A percentile compares a stretch with the other conserved stretches of the same genome.
Evolutionary conservation across 352 stramenopile species (phyloP).

Genomic region (Elongisporangium senticosum): DNA sequence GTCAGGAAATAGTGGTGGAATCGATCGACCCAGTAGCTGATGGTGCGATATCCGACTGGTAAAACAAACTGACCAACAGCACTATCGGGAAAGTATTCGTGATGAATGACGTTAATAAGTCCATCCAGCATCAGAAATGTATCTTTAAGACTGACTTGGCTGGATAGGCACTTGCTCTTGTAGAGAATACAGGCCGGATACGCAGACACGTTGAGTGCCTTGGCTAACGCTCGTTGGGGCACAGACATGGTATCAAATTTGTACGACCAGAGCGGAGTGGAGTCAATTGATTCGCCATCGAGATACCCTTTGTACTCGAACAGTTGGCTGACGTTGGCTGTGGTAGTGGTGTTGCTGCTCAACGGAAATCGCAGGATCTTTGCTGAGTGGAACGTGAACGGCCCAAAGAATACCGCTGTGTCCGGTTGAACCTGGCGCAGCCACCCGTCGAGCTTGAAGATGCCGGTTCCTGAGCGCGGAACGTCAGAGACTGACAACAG

Average conservation of each 20-base stretch:
- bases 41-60: background rate
- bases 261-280: conserved; percentile 14
- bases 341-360: no score
- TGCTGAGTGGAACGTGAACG: conserved; percentile 22
- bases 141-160: conserved; percentile 12
- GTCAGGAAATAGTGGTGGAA: conserved; percentile 27
- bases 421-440: conserved; percentile 3
- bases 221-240: conserved; percentile 7
- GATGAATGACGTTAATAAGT: conserved; percentile 13
- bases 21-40: conserved; percentile 26
- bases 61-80: background rate
- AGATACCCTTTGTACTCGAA: background rate
- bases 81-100: background rate
- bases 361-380: conserved; percentile 8
- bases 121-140: conserved; percentile 29
- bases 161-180: conserved; percentile 6
- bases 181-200: conserved; percentile 2
- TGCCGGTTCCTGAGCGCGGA: conserved; percentile 22
- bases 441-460: conserved; percentile 10
- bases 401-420: conserved; percentile 18
- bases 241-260: conserved; percentile 22
- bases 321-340: background rate
- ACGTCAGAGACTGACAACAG: conserved; percentile 18
- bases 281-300: conserved; percentile 1
- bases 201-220: conserved; percentile 7